Base-by-base conservation (phyloP, 2,329 filamentous ascomycete species). In the Penicillium nordicum region DNA sequence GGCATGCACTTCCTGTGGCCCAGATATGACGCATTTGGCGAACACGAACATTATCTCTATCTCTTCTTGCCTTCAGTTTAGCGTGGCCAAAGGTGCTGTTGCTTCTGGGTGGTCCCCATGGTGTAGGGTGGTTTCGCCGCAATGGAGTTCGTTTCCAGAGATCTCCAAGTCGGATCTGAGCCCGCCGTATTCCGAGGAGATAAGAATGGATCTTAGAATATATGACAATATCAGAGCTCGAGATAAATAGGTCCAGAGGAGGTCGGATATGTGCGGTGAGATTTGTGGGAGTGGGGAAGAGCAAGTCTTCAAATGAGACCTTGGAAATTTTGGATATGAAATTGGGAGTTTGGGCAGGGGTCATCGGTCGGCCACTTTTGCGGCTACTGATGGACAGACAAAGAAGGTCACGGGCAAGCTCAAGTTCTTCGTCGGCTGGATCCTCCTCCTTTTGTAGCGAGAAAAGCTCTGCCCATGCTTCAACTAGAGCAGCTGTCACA, bases 171-270 rank as follows among this genome's bases (percentile, higher is more conserved):
- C 89, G 88, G 16, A 96, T 84, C 69, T 97, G 92, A 3, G 92
- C 90, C 56, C 92, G 85, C 50, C 91, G 88, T 60, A 97, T 86
- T 0, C 90, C 89, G 10, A 97, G 78, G 0, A 99, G 82, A 65
- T 97, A 97, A 1, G 90, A 84, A 71, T 95, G 92, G 59, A 97
- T 87, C n/a, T 82, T 82, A 0, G 91, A 89, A 73, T 97, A 99
- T 0, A 84, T 83, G 47, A 88, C 83, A 11, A 96, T 76, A 67
- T 97, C 92, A 0, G 86, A 80, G 4, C 83, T 79, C 11, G 89
- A 86, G 29, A 97, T 83, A 67, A 97, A 96, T 30, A 99, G 82
- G 69, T 97, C 92, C 5, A 97, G 76, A 0, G 94, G 92, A 9
- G 96, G 85, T 38, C 87, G 84, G 61, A 96, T 80, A 54, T 88